Evolutionary conservation across 2,329 filamentous ascomycete species (phyloP).

Genomic region (Lomentospora prolificans): DNA sequence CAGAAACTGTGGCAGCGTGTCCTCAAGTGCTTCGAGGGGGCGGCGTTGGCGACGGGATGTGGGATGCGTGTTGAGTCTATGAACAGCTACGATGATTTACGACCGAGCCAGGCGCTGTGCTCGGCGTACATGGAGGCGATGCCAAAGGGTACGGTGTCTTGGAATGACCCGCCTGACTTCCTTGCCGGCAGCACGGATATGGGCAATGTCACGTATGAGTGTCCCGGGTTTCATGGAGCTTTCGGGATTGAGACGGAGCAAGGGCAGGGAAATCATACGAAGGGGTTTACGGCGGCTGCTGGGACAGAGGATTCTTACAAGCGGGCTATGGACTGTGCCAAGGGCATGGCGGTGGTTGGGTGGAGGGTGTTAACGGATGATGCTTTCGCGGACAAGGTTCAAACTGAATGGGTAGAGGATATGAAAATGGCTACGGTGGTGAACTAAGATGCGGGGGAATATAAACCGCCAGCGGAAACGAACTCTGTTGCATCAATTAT

Average conservation of each 20-base stretch:
- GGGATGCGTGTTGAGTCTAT: slow-evolving; percentile 14
- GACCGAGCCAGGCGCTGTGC: slow-evolving; percentile 33
- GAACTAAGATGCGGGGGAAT: neutral
- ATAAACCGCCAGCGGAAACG: too few species aligned
- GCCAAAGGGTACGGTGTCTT: slow-evolving; percentile 21
- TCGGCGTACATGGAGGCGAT: slow-evolving; percentile 33
- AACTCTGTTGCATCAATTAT: too few species aligned
- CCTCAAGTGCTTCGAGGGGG: slow-evolving; percentile 25
- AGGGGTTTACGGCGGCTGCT: slow-evolving; percentile 33
- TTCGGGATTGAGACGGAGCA: slow-evolving; percentile 26
- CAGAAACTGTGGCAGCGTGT: slow-evolving; percentile 21
- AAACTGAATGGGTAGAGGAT: neutral
- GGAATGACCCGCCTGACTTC: slow-evolving; percentile 18
- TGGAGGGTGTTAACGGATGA: slow-evolving; percentile 18
- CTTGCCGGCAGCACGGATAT: slow-evolving; percentile 35
- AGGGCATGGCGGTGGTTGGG: slow-evolving; percentile 31
- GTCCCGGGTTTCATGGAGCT: slow-evolving; percentile 37
- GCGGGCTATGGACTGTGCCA: slow-evolving; percentile 31
- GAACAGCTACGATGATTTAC: slow-evolving; percentile 34
- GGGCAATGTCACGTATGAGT: slow-evolving; percentile 38
- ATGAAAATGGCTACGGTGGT: neutral
- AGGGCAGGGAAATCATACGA: slow-evolving; percentile 22
- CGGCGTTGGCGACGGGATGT: slow-evolving; percentile 24
- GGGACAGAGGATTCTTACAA: slow-evolving; percentile 24
- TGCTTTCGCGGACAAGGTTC: neutral